Conservation (phyloP, 2,329 filamentous ascomycete species). For the Botryotinia calthae region DNA sequence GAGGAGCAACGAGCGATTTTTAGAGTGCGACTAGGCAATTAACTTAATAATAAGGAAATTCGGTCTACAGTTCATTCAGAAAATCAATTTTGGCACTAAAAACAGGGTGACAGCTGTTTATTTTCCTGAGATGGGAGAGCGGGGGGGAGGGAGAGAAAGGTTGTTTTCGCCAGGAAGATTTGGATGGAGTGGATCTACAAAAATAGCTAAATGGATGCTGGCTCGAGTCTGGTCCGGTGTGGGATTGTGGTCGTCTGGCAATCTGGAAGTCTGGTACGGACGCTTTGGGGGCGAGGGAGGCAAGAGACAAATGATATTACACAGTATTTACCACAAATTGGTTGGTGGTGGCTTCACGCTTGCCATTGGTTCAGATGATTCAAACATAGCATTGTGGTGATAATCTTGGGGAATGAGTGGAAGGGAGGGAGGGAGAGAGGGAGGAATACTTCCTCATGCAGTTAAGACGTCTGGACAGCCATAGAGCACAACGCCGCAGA, state of each 20-base stretch:
- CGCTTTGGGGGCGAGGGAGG: neutral
- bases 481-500: neutral
- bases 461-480: neutral
- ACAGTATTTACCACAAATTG: neutral
- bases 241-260: no score
- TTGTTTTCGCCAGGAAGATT: conserved; percentile 8
- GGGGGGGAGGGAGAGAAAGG: neutral
- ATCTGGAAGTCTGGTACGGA: no score
- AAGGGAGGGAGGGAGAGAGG: neutral
- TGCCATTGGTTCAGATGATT: neutral
- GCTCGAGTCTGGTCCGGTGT: neutral
- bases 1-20: neutral
- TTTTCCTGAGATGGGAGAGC: neutral
- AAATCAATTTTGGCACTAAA: conserved; percentile 7
- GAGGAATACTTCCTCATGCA: neutral
- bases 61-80: neutral
- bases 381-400: neutral
- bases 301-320: neutral
- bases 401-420: neutral
- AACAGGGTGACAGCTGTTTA: neutral
- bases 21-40: neutral
- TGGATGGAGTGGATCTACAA: neutral
- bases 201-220: neutral
- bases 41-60: neutral
- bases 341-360: conserved; percentile 1